Base-by-base conservation (phyloP, 2,329 filamentous ascomycete genomes). In the Colletotrichum zoysiae region DNA sequence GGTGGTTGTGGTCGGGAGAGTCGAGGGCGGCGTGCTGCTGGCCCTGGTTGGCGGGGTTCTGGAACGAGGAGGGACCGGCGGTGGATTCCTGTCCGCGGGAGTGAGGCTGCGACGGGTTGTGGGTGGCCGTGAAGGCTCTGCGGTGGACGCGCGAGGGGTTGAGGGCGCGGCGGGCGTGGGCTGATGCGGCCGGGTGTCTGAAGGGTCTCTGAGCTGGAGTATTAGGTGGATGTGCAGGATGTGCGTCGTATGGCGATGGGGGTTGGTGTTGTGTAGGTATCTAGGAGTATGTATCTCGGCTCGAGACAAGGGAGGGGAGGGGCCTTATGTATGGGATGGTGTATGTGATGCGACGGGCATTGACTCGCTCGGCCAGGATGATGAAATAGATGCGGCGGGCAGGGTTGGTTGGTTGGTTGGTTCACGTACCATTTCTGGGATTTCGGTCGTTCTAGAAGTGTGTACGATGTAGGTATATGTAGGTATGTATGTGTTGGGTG, bases 351-450 rank as follows among this genome's bases (percentile, higher is more conserved):
- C 30, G 42, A 26, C 20, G 33, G 44, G 33, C 33, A 18, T 4
- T 40, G 40, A 18, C 30, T 30, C 4, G 30, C 30, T 30, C 4
- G 30, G 30, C 30, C 30, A 30, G 30, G 30, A 30, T 30, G 30
- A 30, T 30, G 30, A 30, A 30, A 30, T 30, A 30, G 4, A 30
- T 30, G 30, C 3, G 4, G 30, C 30, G 4, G 30, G 30, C 30
- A 42, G 58, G 26, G 26, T n/a, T n/a, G n/a, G n/a, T n/a, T n/a
- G n/a, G n/a, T n/a, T n/a, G n/a, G n/a, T n/a, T n/a, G n/a, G n/a
- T 26, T 26, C 58, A 71, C 69, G 65, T 71, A 68, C 69, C 69
- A 71, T 71, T 68, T 60, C 58, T 9, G 20, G 3, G 4, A 67
- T 59, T 26, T 20, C 51, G 51, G 46, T 20, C n/a, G 46, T 63